Evolutionary conservation across 2,329 filamentous ascomycete species (phyloP).

Genomic region (Tolypocladium sp.): DNA sequence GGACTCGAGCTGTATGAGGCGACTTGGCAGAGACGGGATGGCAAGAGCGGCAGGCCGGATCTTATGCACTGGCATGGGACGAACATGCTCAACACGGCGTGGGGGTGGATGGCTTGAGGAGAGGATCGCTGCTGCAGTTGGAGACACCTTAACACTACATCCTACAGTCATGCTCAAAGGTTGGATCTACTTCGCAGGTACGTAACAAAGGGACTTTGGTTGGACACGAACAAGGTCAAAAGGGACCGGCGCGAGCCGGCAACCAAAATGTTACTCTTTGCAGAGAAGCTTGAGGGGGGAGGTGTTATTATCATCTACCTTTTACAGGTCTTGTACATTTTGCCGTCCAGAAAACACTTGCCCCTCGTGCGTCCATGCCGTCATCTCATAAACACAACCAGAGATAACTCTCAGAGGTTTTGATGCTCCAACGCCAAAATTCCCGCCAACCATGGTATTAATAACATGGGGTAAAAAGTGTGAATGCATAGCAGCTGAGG

Average conservation of each 20-base stretch:
- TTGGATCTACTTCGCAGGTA: background rate
- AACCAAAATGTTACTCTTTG: background rate
- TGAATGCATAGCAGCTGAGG: constrained; percentile 24
- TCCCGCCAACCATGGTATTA: constrained; percentile 37
- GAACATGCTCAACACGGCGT: constrained; percentile 9
- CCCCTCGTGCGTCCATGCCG: constrained; percentile 28
- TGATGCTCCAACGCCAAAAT: constrained; percentile 41
- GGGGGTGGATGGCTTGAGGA: constrained; percentile 10
- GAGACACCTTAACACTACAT: background rate
- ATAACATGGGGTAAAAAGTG: constrained; percentile 35
- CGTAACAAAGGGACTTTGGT: background rate
- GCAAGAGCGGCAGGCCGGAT: background rate
- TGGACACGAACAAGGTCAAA: background rate
- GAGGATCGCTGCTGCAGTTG: background rate
- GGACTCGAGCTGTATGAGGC: background rate
- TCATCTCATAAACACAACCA: constrained; percentile 35
- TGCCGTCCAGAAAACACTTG: constrained; percentile 27
- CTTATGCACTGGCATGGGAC: constrained; percentile 6
- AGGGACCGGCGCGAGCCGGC: background rate
- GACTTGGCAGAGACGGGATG: background rate
- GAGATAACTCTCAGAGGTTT: constrained; percentile 34
- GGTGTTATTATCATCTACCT: constrained; percentile 44
- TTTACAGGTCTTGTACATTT: constrained; percentile 20
- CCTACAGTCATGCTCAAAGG: too few species aligned
- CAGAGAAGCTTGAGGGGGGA: constrained; percentile 41